Evolutionary conservation across 1,284 basidiomycete genomes (phyloP).

Genomic region (Ustilago cynodontis): DNA sequence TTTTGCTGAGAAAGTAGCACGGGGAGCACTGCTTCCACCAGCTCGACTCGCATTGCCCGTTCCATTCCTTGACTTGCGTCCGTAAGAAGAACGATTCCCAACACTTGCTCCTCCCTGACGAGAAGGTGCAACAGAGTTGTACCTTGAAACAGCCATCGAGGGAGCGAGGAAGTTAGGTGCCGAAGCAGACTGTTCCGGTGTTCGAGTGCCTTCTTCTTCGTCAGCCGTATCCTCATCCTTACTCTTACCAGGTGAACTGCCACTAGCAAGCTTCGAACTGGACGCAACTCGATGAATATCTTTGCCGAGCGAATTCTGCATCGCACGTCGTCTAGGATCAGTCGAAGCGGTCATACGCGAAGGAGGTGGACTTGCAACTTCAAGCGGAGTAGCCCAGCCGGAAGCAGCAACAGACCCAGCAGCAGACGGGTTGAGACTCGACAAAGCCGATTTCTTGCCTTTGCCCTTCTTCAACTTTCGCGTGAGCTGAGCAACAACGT

Average conservation of each 20-base stretch:
- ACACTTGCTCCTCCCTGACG: slow-evolving; percentile 48
- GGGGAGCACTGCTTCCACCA: slow-evolving; percentile 32
- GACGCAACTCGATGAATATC: slow-evolving; percentile 22
- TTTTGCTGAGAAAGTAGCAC: slow-evolving; percentile 50
- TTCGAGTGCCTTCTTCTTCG: slow-evolving; percentile 17
- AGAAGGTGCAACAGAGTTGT: slow-evolving; percentile 45
- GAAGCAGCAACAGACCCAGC: slow-evolving; percentile 39
- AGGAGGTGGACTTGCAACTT: slow-evolving; percentile 48
- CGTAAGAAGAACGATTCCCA: slow-evolving; percentile 40
- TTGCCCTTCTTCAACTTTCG: slow-evolving; percentile 50
- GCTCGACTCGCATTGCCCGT: slow-evolving; percentile 29
- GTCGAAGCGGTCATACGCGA: slow-evolving; percentile 42
- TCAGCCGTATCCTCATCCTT: slow-evolving; percentile 23
- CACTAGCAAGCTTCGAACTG: slow-evolving; percentile 24
- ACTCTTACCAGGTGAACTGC: slow-evolving; percentile 29
- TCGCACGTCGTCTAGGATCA: slow-evolving; percentile 46
- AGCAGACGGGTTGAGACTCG: slow-evolving; percentile 45
- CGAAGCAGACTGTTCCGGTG: slow-evolving; percentile 36
- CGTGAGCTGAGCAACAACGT: slow-evolving; percentile 42
- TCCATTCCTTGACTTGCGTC: slow-evolving; percentile 24
- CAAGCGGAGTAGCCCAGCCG: slow-evolving; percentile 42
- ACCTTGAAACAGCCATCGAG: slow-evolving; percentile 32
- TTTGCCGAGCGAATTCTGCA: slow-evolving; percentile 43
- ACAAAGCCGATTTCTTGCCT: slow-evolving; percentile 28
- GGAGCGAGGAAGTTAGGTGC: slow-evolving; percentile 41